These are phyloP conservation scores for Castanea sativa DNA, from an alignment of 306 rosid species.

Conservation along the genomic window DNA sequence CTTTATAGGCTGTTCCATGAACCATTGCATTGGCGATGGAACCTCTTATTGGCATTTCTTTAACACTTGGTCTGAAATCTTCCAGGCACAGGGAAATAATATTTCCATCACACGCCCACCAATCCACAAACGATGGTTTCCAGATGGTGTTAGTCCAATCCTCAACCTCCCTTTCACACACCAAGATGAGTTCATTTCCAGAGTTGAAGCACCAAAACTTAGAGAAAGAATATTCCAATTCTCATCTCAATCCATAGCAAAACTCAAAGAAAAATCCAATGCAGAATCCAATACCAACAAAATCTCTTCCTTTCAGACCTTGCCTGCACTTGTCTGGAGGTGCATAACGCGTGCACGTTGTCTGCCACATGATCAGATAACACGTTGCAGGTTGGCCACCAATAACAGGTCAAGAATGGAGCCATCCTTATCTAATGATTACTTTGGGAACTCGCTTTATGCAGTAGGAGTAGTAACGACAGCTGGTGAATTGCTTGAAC, in stretches of 20 bases:
- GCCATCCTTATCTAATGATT: conserved; percentile 37
- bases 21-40: conserved; percentile 51
- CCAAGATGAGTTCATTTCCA: conserved; percentile 37
- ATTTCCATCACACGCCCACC: conserved; percentile 34
- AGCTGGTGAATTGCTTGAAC: conserved; percentile 37
- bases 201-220: conserved; percentile 36
- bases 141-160: conserved; percentile 30
- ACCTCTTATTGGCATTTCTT: conserved; percentile 67
- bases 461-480: neutral
- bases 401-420: conserved; percentile 47
- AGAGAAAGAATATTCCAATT: conserved; percentile 60
- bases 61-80: conserved; percentile 56
- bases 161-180: conserved; percentile 50
- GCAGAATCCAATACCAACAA: conserved; percentile 19
- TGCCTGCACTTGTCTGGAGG: conserved; percentile 62
- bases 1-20: conserved; percentile 64
- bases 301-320: conserved; percentile 56
- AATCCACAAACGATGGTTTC: conserved; percentile 49
- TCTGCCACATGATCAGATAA: neutral
- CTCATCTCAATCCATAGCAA: conserved; percentile 45
- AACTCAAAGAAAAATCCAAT: conserved; percentile 57
- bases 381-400: conserved; percentile 36
- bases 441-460: conserved; percentile 44
- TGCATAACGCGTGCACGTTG: conserved; percentile 42
- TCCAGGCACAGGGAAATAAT: conserved; percentile 23